Base-by-base conservation (phyloP, 106 monocot genomes). In the Dendrobium chrysotoxum region DNA sequence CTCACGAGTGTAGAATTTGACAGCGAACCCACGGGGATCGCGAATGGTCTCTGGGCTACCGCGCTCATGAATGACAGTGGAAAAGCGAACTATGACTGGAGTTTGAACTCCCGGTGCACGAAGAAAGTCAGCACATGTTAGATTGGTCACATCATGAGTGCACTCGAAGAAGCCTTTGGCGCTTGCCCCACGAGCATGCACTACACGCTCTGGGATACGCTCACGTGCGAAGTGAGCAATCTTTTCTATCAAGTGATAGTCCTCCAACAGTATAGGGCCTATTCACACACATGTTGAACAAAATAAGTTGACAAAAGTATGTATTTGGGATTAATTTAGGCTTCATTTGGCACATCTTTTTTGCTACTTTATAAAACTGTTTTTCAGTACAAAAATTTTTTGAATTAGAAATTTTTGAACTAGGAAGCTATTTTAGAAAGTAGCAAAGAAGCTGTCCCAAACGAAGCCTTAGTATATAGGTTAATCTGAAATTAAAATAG, bases 91-190 rank as follows among this genome's bases (percentile, higher is more conserved):
- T 75, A 92, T 92, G 86, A 90, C 81, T 25, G 92, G 92, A 4
- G 90, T 90, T 10, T 88, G 92, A 44, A 88, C 90, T 42, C 92
- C 92, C 4, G 92, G 92, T 0, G 88, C 82, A 0, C 92, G 92
- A 46, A 92, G 88, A 84, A 92, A 92, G 85, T 92, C 92, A 45
- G 92, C 92, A 72, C 92, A 92, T 12, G 92, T 90, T 53, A 90
- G 86, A 35, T 81, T 13, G 11, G 88, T 85, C 40, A 92, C 92
- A 28, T 92, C 92, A 46, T 92, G 92, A 12, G 92, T 92, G 85
- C 90, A 90, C 81, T 92, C 92, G 73, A 92, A 92, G 82, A 92
- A 92, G 35, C 92, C 92, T 79, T 92, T 90, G 17, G 92, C 92
- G 41, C 90, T 88, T 12, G 92, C 92, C 0, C 92, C 92, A 4